Base-by-base conservation (phyloP, 2,329 filamentous ascomycete species). In the Colletotrichum gloeosporioides region DNA sequence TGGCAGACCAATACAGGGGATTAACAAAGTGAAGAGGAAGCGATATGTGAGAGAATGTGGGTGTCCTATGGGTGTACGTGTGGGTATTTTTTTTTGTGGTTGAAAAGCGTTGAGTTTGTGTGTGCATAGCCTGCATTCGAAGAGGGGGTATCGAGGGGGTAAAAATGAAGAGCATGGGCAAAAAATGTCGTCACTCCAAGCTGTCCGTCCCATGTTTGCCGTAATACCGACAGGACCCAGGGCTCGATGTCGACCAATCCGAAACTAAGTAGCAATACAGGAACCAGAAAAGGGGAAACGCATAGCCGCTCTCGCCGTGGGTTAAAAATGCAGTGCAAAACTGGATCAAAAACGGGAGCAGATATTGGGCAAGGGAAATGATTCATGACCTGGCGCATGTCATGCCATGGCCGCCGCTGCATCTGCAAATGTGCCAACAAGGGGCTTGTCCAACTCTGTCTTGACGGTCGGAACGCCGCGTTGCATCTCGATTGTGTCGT, bases 371-470 rank as follows among this genome's bases (percentile, higher is more conserved):
- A 53, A 3, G 29, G 44, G 34, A 76, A 53, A 69, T 75, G 71
- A 71, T 75, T 74, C 74, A 65, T 65, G 64, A 31, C 59, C 44
- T 34, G 34, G 22, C n/a, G 53, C 22, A 18, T 67, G 32, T 77
- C 72, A 87, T 80, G 85, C 85, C 85, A 90, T 89, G 18, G 88
- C 89, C 13, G 88, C 88, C 27, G 89, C 90, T 27, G 90, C 91
- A 80, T 92, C 91, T 61, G 89, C 88, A 85, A 92, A 92, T 18
- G 90, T 92, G 59, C 91, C 90, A 16, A 92, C 90, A 55, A 92
- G 87, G 62, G 89, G 87, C 61, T 85, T 86, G 39, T 82, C 82
- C 31, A 82, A 82, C 62, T 85, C 84, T 18, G 85, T 82, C 79
- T 86, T 86, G 78, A 87, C 81, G 25, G 83, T 83, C 16, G 83